Evolutionary conservation across 2,329 filamentous ascomycete species (phyloP).

Genomic region (Scedosporium dehoogii): DNA sequence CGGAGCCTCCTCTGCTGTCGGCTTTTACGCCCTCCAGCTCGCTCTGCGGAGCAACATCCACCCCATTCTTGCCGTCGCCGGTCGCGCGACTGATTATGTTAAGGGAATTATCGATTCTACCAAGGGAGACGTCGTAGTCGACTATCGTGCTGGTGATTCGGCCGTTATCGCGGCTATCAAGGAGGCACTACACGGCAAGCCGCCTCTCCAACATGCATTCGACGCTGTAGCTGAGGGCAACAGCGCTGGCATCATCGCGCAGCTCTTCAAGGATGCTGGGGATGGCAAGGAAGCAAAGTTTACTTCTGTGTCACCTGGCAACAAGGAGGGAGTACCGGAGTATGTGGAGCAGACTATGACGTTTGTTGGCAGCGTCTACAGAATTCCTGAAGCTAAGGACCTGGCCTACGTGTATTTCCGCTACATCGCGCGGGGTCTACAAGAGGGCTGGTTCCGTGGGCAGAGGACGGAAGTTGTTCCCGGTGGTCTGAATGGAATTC

Average conservation of each 20-base stretch:
- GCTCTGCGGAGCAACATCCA: constrained; percentile 38
- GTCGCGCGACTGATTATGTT: constrained; percentile 17
- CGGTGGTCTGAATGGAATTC: constrained; percentile 9
- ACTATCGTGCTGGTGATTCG: constrained; percentile 12
- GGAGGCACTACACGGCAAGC: not conserved
- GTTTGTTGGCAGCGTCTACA: too few relatives aligned
- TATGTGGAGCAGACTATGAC: not conserved
- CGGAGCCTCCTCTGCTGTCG: constrained; percentile 41
- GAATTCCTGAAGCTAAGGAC: not conserved
- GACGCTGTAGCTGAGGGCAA: constrained; percentile 7
- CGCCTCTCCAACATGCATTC: constrained; percentile 4
- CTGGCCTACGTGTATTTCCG: not conserved
- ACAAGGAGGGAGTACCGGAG: not conserved
- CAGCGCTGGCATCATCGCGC: not conserved
- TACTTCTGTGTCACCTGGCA: not conserved
- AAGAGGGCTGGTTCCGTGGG: constrained; percentile 10
- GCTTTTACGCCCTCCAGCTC: constrained; percentile 48
- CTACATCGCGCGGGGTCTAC: constrained; percentile 6
- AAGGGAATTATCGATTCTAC: constrained; percentile 9
- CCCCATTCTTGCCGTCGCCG: constrained; percentile 48
- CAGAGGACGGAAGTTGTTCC: constrained; percentile 10
- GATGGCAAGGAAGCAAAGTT: not conserved
- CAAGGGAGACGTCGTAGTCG: constrained; percentile 13
- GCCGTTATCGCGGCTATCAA: constrained; percentile 6
- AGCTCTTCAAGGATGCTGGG: not conserved